Evolutionary conservation across 768 basidiomycete species (phyloP).

Genomic region (Artomyces pyxidatus): DNA sequence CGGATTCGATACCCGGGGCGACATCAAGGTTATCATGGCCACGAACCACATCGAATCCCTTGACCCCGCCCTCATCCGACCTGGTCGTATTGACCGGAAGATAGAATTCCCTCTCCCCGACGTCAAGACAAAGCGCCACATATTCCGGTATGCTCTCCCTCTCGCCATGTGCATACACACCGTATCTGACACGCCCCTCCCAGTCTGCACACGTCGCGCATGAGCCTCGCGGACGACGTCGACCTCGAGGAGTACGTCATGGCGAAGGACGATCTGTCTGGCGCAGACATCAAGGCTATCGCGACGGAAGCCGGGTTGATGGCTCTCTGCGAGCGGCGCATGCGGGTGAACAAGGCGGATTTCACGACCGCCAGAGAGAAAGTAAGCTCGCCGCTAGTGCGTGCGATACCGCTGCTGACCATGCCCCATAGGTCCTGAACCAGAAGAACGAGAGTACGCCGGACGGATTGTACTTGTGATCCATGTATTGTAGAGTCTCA

Average conservation of each 20-base stretch:
- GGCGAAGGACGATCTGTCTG: conserved; percentile 92
- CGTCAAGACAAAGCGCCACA: conserved; percentile 97
- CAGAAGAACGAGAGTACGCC: conserved; percentile 97
- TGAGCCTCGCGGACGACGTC: conserved; percentile 84
- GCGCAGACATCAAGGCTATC: conserved; percentile 98
- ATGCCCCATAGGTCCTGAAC: conserved; percentile 59
- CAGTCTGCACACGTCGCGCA: conserved; percentile 88
- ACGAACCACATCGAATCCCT: conserved; percentile 97
- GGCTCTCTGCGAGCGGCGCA: conserved; percentile 88
- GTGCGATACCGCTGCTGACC: conserved; percentile 11
- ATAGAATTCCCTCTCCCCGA: conserved; percentile 98
- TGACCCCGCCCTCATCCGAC: conserved; percentile 96
- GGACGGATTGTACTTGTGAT: conserved; percentile 77
- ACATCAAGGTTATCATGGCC: conserved; percentile 99
- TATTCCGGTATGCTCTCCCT: conserved; percentile 63
- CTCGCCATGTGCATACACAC: background rate
- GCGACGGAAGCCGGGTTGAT: conserved; percentile 98
- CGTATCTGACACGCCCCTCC: background rate
- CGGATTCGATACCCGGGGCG: conserved; percentile 99
- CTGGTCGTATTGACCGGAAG: conserved; percentile 97
- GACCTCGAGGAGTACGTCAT: conserved; percentile 94
- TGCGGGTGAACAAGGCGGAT: conserved; percentile 89
- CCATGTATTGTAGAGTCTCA: too few relatives aligned
- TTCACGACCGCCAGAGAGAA: conserved; percentile 90
- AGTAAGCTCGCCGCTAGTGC: conserved; percentile 35